A percentile compares a stretch with the other conserved stretches of the same genome.
Evolutionary conservation across 1,284 basidiomycete genomes (phyloP).

Genomic region (Takashimella koratensis): DNA sequence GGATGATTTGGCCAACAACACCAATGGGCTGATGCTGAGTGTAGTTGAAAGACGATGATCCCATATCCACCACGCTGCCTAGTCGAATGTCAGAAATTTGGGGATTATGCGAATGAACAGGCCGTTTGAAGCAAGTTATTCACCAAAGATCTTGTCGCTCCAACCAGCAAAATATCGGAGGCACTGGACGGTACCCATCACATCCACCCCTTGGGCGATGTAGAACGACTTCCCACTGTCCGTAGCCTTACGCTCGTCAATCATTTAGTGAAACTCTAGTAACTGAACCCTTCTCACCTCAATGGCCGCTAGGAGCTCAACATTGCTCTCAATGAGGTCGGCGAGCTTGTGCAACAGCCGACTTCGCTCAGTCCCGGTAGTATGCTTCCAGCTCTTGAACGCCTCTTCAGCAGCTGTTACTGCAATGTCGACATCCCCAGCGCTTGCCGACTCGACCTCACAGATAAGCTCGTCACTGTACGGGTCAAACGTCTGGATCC

Average conservation of each 20-base stretch:
- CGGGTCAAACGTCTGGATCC: slow-evolving; percentile 25
- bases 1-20: slow-evolving; percentile 2
- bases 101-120: too few species aligned
- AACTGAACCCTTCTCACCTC: too few species aligned
- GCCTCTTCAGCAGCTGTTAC: slow-evolving; percentile 74
- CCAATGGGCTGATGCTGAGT: slow-evolving; percentile 14
- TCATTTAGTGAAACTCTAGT: too few species aligned
- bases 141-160: slow-evolving; percentile 72
- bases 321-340: slow-evolving; percentile 82
- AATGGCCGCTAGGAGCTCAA: slow-evolving; percentile 63
- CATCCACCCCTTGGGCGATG: background rate
- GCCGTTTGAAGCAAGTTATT: slow-evolving; percentile 34
- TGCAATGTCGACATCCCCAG: slow-evolving; percentile 70
- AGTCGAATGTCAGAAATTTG: too few species aligned
- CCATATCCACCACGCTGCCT: too few species aligned
- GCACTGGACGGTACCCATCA: background rate
- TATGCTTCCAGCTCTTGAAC: slow-evolving; percentile 68
- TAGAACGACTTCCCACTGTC: background rate
- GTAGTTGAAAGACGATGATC: too few species aligned
- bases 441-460: slow-evolving; percentile 24
- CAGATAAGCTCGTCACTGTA: slow-evolving; percentile 56
- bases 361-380: slow-evolving; percentile 61
- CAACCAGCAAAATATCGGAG: slow-evolving; percentile 48
- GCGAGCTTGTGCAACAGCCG: slow-evolving; percentile 77
- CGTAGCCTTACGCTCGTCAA: too few species aligned